A percentile compares a stretch with the other conserved stretches of the same genome.
phyloP scores from a whole-genome alignment of 2,329 filamentous ascomycete genomes.

The Thermoascus crustaceus region DNA sequence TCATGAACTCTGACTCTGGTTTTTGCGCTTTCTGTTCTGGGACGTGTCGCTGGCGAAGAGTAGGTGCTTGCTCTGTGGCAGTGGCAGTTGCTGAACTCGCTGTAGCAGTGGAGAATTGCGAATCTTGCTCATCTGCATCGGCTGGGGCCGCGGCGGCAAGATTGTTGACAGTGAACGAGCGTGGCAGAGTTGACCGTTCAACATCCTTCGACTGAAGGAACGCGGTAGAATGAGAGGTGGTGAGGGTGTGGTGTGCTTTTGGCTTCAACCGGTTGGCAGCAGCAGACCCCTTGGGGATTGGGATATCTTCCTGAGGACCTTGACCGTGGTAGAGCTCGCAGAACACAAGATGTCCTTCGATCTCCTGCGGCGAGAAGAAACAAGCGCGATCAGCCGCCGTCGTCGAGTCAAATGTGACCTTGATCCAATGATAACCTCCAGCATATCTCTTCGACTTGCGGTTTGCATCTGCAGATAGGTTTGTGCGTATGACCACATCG shows the following conservation, averaged over 20 bases:
- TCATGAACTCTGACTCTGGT: slow-evolving; percentile 39
- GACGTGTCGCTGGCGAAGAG: slow-evolving; percentile 21
- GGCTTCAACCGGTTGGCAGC: slow-evolving; percentile 17
- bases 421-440: slow-evolving; percentile 87
- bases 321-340: slow-evolving; percentile 62
- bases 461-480: slow-evolving; percentile 64
- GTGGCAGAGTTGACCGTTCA: slow-evolving; percentile 30
- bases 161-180: slow-evolving; percentile 34
- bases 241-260: slow-evolving; percentile 27
- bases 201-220: slow-evolving; percentile 25
- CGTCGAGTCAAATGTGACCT: slow-evolving; percentile 69
- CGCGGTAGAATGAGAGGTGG: slow-evolving; percentile 26
- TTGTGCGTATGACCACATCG: slow-evolving; percentile 59
- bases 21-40: slow-evolving; percentile 20
- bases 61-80: slow-evolving; percentile 12
- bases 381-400: slow-evolving; percentile 63
- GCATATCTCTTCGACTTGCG: slow-evolving; percentile 72
- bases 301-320: slow-evolving; percentile 55
- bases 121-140: slow-evolving; percentile 25
- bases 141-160: slow-evolving; percentile 17
- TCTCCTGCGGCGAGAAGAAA: slow-evolving; percentile 61
- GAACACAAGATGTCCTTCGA: slow-evolving; percentile 62
- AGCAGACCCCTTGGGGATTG: slow-evolving; percentile 46
- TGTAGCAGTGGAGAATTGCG: slow-evolving; percentile 30
- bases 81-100: slow-evolving; percentile 36